Conservation (phyloP, 306 rosid species). For the Alnus rubra region DNA sequence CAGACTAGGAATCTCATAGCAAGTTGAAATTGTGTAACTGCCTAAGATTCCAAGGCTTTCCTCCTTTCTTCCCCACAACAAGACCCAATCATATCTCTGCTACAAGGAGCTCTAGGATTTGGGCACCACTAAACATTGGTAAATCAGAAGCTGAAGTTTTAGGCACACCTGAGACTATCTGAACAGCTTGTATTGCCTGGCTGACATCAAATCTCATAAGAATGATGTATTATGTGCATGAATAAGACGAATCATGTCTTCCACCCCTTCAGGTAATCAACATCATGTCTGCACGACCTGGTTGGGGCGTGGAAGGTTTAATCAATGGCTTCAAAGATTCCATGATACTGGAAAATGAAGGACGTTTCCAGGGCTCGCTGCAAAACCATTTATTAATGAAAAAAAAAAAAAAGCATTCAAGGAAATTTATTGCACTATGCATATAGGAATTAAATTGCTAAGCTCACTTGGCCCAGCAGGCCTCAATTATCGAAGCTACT, state of each 20-base stretch:
- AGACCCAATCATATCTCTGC: neutral
- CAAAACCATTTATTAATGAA: constrained; percentile 26
- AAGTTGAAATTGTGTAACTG: neutral
- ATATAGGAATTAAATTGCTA: constrained; percentile 9
- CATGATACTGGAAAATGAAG: constrained; percentile 86
- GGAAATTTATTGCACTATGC: constrained; percentile 3
- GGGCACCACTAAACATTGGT: neutral
- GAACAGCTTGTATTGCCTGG: constrained; percentile 43
- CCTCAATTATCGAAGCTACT: constrained; percentile 79
- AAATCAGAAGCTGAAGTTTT: constrained; percentile 18
- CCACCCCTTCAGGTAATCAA: constrained; percentile 53
- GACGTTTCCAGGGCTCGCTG: constrained; percentile 98
- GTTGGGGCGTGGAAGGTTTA: constrained; percentile 69
- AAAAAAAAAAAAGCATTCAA: constrained; percentile 15
- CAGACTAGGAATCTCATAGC: constrained; percentile 7
- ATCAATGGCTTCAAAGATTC: constrained; percentile 80
- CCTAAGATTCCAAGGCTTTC: constrained; percentile 2
- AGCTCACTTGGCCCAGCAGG: constrained; percentile 97
- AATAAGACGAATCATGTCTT: constrained; percentile 36
- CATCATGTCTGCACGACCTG: constrained; percentile 57
- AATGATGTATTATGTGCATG: constrained; percentile 66
- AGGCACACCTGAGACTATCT: constrained; percentile 54
- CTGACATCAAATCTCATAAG: constrained; percentile 51
- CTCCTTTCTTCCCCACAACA: neutral
- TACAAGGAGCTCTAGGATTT: constrained; percentile 6